Conservation (phyloP, 768 basidiomycete genomes). For the Kwoniella dendrophila region DNA sequence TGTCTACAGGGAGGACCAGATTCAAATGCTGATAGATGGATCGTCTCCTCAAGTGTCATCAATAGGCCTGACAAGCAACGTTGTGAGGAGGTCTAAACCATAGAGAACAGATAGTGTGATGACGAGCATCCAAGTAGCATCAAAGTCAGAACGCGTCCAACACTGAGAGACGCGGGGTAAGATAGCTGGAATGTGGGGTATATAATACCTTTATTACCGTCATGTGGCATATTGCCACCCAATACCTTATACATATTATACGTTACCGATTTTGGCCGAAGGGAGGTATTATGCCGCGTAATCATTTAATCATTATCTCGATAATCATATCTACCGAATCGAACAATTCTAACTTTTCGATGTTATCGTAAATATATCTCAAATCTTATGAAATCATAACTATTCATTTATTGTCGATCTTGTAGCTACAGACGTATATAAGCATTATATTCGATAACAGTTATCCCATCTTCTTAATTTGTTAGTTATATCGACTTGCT, state of each 20-base stretch:
- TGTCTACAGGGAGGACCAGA: no score
- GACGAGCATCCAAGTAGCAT: no score
- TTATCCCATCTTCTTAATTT: background rate
- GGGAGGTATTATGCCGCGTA: slow-evolving; percentile 8
- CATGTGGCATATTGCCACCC: slow-evolving; percentile 2
- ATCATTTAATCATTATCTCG: background rate
- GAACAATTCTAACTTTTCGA: no score
- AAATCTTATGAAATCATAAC: background rate
- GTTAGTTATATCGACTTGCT: background rate
- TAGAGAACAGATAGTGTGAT: no score
- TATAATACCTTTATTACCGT: background rate
- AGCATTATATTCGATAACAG: background rate
- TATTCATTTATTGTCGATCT: background rate
- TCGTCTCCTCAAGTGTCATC: no score
- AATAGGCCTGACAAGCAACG: no score
- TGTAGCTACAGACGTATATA: background rate
- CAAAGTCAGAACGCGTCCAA: no score
- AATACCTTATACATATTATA: background rate
- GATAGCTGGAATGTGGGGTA: background rate
- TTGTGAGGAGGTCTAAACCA: no score
- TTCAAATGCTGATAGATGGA: no score
- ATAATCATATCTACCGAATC: no score
- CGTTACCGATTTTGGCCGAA: slow-evolving; percentile 15
- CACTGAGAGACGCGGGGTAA: no score
- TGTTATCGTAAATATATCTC: no score